Evolutionary conservation across 352 stramenopile species (phyloP), one percentile per base, ranked within the genome.

Genomic region (Globisporangium paroecandrum): DNA sequence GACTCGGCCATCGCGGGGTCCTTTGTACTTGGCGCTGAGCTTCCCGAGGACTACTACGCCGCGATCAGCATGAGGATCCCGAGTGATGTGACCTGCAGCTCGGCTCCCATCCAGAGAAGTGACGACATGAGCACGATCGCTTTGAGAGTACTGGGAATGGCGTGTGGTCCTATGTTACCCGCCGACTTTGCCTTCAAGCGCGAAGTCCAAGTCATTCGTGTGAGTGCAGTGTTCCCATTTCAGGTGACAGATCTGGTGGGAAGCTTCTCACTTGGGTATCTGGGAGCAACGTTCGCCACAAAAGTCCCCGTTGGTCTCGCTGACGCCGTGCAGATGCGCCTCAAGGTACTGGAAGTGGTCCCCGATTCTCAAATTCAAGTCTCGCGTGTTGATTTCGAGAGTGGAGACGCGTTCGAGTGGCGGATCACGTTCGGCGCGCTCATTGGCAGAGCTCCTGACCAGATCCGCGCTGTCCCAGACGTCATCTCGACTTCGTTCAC

Each of bases 401-500:
- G 53, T 20, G 13, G 12, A 18, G 38, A 46, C 18, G 55, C 34
- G 0, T 74, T 74, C 22, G 58, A 69, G 60, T 74, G 69, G 69
- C 58, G 51, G 4, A 56, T 74, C 20, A 74, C 69, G 13, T 74
- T 74, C 41, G 59, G 58, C 4, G 12, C 55, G 1, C 27, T 60
- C 22, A 62, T 24, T 5, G 54, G 60, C 43, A 53, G 65, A 41
- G 41, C 20, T 27, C 12, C 7, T 6, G 59, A 24, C 12, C 58
- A 59, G 7, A 36, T 66, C 3, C 29, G 18, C 15, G 59, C 38
- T 32, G 46, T 27, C 9, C 15, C 51, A 34, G 53, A 20, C 13
- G 38, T 20, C 5, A 51, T n/a, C 25, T 59, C 59, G n/a, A n/a
- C 27, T 22, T 46, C 66, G 27, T 67, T 71, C 38, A 66, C 59